Percentiles rank a stretch among this genome's conserved stretches.
phyloP scores from a whole-genome alignment of 495 filamentous ascomycete genomes.

The Penicillium ochrochloron region DNA sequence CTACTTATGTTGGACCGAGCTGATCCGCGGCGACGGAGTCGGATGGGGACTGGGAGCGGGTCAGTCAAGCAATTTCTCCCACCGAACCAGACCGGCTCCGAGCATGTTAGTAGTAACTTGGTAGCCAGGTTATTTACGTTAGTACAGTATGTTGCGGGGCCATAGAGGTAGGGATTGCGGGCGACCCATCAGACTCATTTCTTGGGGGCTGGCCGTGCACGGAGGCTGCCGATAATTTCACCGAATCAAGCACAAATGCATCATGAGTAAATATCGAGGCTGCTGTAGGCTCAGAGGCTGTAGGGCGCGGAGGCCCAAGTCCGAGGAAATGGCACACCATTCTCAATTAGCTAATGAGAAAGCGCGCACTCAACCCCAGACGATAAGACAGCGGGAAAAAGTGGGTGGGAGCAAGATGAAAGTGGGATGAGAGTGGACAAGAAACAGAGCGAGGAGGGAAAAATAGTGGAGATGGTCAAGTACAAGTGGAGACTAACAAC shows the following conservation, averaged over 20 bases:
- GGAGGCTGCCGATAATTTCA: slow-evolving; percentile 13
- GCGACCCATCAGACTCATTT: background rate
- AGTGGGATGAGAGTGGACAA: background rate
- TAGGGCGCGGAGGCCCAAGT: slow-evolving; percentile 3
- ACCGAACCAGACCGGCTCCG: background rate
- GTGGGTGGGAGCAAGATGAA: background rate
- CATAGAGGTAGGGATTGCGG: background rate
- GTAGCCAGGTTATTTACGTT: no score
- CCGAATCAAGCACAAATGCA: background rate
- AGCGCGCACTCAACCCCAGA: background rate
- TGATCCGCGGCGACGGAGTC: background rate
- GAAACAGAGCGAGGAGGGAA: background rate
- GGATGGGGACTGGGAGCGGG: background rate
- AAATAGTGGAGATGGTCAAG: background rate
- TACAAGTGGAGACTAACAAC: background rate
- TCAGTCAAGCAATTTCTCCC: slow-evolving; percentile 2
- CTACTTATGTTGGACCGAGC: slow-evolving; percentile 7
- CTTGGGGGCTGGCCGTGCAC: background rate
- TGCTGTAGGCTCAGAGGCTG: slow-evolving; percentile 7
- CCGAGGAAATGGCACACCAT: slow-evolving; percentile 8
- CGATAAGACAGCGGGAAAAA: slow-evolving; percentile 20
- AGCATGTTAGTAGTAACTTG: background rate
- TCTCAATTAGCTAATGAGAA: slow-evolving; percentile 31
- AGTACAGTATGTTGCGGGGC: background rate
- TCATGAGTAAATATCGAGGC: background rate